Percentiles rank a stretch among this genome's conserved stretches.
Evolutionary conservation across 2,329 filamentous ascomycete species (phyloP).

Genomic region (Sporothrix brasiliensis): DNA sequence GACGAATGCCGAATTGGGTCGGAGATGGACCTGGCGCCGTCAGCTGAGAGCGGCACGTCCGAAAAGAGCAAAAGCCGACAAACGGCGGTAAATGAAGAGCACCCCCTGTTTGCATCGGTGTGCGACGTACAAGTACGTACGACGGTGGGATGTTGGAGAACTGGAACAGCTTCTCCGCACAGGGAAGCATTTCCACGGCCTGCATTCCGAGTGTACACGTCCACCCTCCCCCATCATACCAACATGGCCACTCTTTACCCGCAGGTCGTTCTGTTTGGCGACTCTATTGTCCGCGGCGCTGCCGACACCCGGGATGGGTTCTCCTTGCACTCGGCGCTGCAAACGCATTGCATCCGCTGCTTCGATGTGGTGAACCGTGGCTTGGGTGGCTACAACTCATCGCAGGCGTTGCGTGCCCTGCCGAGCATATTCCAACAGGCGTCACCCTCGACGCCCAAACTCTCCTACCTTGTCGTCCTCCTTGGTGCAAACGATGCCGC

Average conservation of each 20-base stretch:
- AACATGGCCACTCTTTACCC: neutral
- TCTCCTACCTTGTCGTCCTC: neutral
- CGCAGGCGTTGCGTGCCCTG: neutral
- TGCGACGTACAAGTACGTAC: neutral
- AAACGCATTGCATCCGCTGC: constrained; percentile 4
- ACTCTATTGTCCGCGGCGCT: neutral
- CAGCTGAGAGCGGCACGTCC: neutral
- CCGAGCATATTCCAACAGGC: neutral
- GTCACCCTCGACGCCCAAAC: neutral
- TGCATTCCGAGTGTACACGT: no score
- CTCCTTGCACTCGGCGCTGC: neutral
- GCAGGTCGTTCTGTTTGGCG: neutral
- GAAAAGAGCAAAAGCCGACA: neutral
- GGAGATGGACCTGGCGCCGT: neutral
- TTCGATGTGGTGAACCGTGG: neutral
- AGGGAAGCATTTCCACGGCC: neutral
- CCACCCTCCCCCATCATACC: neutral
- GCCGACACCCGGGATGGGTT: neutral
- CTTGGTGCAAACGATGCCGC: neutral
- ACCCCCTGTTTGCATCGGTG: neutral
- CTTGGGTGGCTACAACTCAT: neutral
- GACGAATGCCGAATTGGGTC: no score
- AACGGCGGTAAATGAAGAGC: neutral
- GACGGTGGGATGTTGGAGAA: neutral
- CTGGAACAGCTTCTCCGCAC: neutral